These are phyloP conservation scores for Blumeria graminis DNA, from an alignment of 2,329 filamentous ascomycete genomes.

Conservation along the genomic window DNA sequence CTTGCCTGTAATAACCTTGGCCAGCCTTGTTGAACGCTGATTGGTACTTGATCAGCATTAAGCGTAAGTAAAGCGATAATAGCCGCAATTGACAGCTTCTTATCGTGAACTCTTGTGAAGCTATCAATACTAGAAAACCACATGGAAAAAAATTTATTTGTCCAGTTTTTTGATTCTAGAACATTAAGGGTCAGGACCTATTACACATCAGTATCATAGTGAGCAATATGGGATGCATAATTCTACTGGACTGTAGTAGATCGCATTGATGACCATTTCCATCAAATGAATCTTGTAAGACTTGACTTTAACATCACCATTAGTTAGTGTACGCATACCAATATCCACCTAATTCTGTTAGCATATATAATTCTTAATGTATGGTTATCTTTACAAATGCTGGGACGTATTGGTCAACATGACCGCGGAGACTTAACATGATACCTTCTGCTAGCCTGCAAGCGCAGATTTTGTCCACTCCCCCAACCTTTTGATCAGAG, in stretches of 20 bases:
- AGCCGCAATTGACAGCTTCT: conserved; percentile 90
- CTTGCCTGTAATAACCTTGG: conserved; percentile 49
- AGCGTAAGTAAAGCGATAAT: conserved; percentile 70
- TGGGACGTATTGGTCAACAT: conserved; percentile 69
- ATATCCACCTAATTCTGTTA: conserved; percentile 32
- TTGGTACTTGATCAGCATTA: conserved; percentile 56
- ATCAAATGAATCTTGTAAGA: conserved; percentile 89
- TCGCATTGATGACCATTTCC: conserved; percentile 96
- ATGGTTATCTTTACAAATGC: conserved; percentile 31
- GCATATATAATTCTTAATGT: no score
- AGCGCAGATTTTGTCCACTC: conserved; percentile 84
- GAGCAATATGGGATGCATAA: neutral
- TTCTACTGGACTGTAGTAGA: conserved; percentile 71
- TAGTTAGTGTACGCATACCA: conserved; percentile 60
- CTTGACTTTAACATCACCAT: conserved; percentile 63
- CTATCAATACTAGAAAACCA: conserved; percentile 95
- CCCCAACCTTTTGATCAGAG: conserved; percentile 70
- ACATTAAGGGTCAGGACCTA: conserved; percentile 51
- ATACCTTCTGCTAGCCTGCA: conserved; percentile 94
- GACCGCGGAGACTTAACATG: conserved; percentile 80
- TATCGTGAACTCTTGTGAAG: conserved; percentile 89
- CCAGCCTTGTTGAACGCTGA: conserved; percentile 90
- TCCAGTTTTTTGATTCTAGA: conserved; percentile 81
- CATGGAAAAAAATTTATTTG: conserved; percentile 94
- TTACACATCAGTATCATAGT: neutral